A percentile compares a stretch with the other conserved stretches of the same genome.
Conservation (phyloP, 257 asterid species). For the Echites panduratus region DNA sequence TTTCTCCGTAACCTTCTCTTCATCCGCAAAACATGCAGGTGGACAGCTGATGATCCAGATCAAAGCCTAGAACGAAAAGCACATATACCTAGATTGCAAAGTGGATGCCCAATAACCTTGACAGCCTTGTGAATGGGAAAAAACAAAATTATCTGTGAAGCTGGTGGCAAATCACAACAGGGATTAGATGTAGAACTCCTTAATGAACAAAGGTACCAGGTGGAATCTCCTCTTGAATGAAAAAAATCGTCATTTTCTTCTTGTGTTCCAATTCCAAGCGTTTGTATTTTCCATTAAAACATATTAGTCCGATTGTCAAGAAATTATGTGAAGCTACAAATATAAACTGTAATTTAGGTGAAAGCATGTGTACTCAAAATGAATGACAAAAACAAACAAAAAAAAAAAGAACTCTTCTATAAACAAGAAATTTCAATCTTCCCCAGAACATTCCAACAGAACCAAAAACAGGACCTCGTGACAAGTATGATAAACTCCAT, state of each 20-base stretch:
- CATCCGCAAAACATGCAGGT: conserved; percentile 26
- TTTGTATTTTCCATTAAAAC: neutral
- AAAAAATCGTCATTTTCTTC: neutral
- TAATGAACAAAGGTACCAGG: neutral
- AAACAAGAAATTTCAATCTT: neutral
- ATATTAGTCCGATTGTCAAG: neutral
- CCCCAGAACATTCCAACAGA: neutral
- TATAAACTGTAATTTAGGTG: neutral
- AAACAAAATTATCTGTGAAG: neutral
- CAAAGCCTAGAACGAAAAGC: conserved; percentile 45
- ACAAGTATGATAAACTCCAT: neutral
- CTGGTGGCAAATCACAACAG: neutral
- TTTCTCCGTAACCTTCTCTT: neutral
- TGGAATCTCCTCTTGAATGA: neutral
- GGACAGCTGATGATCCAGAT: conserved; percentile 57
- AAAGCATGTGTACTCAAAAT: neutral
- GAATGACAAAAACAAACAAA: neutral
- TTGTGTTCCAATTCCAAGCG: neutral
- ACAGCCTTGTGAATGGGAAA: conserved; percentile 18
- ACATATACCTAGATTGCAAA: conserved; percentile 49
- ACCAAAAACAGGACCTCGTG: neutral
- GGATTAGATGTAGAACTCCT: neutral
- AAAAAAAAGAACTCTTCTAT: neutral
- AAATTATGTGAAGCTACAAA: neutral
- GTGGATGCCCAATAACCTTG: conserved; percentile 59